Evolutionary conservation across 352 stramenopile genomes (phyloP), one percentile per base, ranked within the genome.

Genomic region (Phytophthora foliorum): DNA sequence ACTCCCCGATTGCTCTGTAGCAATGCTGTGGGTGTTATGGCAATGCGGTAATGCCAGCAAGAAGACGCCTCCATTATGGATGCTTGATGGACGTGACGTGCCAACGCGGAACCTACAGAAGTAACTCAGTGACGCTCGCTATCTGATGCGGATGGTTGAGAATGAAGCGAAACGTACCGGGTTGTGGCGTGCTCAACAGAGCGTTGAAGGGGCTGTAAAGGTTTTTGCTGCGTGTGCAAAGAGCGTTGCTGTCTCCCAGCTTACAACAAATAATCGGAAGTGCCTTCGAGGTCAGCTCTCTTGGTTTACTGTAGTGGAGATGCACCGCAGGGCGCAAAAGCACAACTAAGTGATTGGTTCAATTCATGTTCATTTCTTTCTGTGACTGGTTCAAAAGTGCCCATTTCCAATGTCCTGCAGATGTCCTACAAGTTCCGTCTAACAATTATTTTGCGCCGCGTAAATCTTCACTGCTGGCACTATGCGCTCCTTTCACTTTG

Each of bases 401-500:
- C n/a, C n/a, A n/a, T n/a, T n/a, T n/a, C n/a, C n/a, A n/a, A n/a
- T n/a, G n/a, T n/a, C n/a, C n/a, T 29, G 25, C 25, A 6, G 25
- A 29, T 29, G 25, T 29, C 6, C 25, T 29, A 6, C 25, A 29
- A 29, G 6, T 6, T 6, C 25, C 25, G 25, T 29, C 3, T 29
- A 29, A 29, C 25, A 29, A 29, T 29, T 6, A 29, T 82, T 53
- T 7, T 81, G 16, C 9, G 57, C 39, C 0, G 72, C 62, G 48
- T 78, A 89, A 3, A 60, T 65, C 51, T 78, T 32, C 13, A 89
- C 38, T 22, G 72, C 44, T 29, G 75, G 78, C 6, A 85, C 25
- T 27, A 87, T 68, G 13, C 66, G 57, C 19, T 72, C 54, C 6
- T 58, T 63, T 78, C 78, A 89, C 51, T 63, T 74, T 38, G 34